Evolutionary conservation across 345 rosid genomes (phyloP).

Genomic region (Populus ilicifolia): DNA sequence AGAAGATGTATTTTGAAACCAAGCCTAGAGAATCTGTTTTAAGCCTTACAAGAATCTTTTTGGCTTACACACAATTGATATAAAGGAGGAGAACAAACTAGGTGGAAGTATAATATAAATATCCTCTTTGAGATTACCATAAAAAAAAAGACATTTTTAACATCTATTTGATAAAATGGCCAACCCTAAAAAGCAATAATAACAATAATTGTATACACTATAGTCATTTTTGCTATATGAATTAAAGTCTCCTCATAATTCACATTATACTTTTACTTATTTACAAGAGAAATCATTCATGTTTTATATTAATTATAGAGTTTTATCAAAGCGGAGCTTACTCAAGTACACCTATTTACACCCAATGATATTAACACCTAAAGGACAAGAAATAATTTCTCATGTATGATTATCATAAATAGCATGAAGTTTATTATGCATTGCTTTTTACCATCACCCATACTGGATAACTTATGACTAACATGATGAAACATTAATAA

Average conservation of each 20-base stretch:
- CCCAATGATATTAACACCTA: neutral
- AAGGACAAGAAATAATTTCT: neutral
- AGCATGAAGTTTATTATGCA: neutral
- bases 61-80: too few species aligned
- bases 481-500: neutral
- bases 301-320: neutral
- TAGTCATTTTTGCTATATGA: neutral
- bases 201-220: neutral
- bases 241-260: neutral
- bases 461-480: neutral
- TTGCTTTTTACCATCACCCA: neutral
- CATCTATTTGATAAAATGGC: neutral
- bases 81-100: neutral
- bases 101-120: neutral
- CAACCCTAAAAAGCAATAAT: neutral
- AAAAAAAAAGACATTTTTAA: neutral
- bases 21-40: neutral
- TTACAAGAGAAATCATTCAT: too few species aligned
- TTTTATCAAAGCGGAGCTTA: neutral
- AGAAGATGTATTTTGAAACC: too few species aligned
- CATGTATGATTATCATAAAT: neutral
- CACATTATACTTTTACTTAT: neutral
- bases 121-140: neutral
- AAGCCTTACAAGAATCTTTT: neutral
- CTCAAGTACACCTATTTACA: neutral